phyloP scores from a whole-genome alignment of 2,329 filamentous ascomycete genomes.

The Fusarium marasasianum region DNA sequence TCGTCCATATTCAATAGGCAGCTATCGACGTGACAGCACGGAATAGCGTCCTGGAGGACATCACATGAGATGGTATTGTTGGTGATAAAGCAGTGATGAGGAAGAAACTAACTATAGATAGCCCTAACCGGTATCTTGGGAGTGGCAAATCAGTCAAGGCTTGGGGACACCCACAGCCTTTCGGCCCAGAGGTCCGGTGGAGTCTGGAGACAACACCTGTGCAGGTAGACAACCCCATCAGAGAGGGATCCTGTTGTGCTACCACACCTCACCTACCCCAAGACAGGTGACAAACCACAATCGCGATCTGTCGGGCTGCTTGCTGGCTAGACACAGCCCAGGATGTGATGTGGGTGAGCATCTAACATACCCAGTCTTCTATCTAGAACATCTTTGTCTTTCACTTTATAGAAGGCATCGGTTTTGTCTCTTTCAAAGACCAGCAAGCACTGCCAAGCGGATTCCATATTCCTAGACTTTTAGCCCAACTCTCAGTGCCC shows the following conservation, averaged over 20 bases:
- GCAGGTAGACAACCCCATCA: neutral
- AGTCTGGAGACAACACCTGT: neutral
- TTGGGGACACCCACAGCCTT: conserved; percentile 6
- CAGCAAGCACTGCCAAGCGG: neutral
- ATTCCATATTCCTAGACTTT: neutral
- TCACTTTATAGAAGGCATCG: neutral
- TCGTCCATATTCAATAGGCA: neutral
- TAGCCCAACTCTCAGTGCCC: neutral
- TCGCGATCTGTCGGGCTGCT: conserved; percentile 32
- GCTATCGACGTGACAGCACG: conserved; percentile 8
- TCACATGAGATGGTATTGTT: conserved; percentile 16
- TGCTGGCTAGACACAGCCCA: neutral
- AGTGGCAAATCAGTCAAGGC: conserved; percentile 21
- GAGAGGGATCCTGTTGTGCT: conserved; percentile 4
- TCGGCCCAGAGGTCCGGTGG: conserved; percentile 17
- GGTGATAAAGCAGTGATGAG: conserved; percentile 1
- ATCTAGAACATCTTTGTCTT: neutral
- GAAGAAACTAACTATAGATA: conserved; percentile 14
- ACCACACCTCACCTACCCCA: conserved; percentile 13
- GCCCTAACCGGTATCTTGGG: conserved; percentile 41
- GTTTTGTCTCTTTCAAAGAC: neutral
- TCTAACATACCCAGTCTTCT: neutral
- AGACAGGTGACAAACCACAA: conserved; percentile 10
- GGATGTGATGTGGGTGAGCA: conserved; percentile 15
- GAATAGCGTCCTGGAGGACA: neutral